These are phyloP conservation scores for Mortierella sp. DNA, from an alignment of 371 early-diverging fungal species.

Conservation along the genomic window DNA sequence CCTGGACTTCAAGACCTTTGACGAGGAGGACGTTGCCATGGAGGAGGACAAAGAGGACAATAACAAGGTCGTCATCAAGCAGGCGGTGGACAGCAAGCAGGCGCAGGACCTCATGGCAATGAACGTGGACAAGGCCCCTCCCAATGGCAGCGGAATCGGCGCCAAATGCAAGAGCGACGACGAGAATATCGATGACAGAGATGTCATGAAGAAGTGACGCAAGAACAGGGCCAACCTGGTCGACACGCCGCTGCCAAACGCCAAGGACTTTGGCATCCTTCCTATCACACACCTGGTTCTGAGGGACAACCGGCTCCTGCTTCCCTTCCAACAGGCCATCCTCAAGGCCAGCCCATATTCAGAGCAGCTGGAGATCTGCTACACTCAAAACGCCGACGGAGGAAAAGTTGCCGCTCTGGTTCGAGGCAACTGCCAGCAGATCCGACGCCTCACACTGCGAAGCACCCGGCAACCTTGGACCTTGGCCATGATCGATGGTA, in stretches of 20 bases:
- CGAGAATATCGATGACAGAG: neutral
- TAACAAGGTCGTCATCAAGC: neutral
- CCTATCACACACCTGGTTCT: neutral
- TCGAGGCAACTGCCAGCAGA: neutral
- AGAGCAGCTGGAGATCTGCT: neutral
- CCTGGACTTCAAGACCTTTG: neutral
- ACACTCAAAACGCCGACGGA: neutral
- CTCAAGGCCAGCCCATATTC: neutral
- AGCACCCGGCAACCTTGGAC: conserved; percentile 2
- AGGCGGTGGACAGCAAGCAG: neutral
- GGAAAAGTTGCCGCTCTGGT: neutral
- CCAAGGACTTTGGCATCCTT: neutral
- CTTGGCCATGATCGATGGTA: neutral
- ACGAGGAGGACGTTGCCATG: neutral
- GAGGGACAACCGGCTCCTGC: neutral
- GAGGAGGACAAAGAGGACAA: neutral
- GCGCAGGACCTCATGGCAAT: neutral
- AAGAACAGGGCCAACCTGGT: neutral
- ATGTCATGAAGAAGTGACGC: neutral
- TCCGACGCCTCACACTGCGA: neutral
- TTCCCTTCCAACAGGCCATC: neutral
- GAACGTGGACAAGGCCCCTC: neutral
- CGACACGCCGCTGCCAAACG: neutral
- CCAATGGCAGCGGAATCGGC: too few species aligned
- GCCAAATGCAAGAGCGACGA: neutral